A percentile compares a stretch with the other conserved stretches of the same genome.
Evolutionary conservation across 768 basidiomycete genomes (phyloP).

Genomic region (Tricholoma flavovirens): DNA sequence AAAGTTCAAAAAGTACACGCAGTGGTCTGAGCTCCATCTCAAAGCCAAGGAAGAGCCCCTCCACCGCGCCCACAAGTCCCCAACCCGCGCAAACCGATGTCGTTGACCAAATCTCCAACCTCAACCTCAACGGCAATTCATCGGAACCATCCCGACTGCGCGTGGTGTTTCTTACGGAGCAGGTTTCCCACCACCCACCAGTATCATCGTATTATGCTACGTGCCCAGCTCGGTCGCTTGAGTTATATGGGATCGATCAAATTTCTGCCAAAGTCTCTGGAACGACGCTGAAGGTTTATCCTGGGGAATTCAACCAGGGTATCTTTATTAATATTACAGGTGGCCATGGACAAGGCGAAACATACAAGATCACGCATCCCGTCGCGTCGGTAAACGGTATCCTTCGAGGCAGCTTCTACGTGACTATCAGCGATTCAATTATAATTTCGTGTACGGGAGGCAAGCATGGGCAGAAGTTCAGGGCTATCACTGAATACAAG

Average conservation of each 20-base stretch:
- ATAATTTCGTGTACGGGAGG: constrained; percentile 79
- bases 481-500: constrained; percentile 89
- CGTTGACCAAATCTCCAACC: constrained; percentile 53
- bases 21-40: constrained; percentile 54
- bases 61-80: constrained; percentile 52
- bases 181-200: constrained; percentile 96
- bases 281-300: constrained; percentile 73
- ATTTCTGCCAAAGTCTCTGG: constrained; percentile 90
- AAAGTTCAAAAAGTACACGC: constrained; percentile 54
- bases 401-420: constrained; percentile 85
- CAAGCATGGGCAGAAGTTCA: constrained; percentile 52
- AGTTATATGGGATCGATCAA: constrained; percentile 83
- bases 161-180: constrained; percentile 83
- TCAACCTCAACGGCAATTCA: constrained; percentile 37
- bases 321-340: constrained; percentile 77
- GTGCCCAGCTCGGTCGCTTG: constrained; percentile 69
- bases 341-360: constrained; percentile 70
- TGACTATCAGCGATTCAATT: constrained; percentile 76
- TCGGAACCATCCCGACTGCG: constrained; percentile 29
- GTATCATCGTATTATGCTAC: constrained; percentile 78
- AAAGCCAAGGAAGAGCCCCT: constrained; percentile 45
- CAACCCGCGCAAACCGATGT: constrained; percentile 34
- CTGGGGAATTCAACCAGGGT: constrained; percentile 85
- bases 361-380: constrained; percentile 88
- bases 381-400: constrained; percentile 88